Evolutionary conservation across 1,284 basidiomycete species (phyloP), one percentile per base, ranked within the genome.

Genomic region (Earliella scabrosa): DNA sequence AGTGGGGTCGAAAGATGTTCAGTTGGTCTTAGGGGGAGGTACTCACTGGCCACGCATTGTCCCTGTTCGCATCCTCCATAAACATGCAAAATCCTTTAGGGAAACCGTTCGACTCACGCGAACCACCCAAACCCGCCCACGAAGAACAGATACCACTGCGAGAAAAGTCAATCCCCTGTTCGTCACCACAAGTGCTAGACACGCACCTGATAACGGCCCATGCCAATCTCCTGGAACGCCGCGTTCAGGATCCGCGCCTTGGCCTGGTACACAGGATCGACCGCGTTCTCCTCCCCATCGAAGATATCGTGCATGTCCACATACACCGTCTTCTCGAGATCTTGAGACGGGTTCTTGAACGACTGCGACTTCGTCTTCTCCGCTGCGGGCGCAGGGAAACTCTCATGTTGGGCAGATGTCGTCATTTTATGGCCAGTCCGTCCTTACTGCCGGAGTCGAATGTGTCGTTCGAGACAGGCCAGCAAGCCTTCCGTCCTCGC

Each of bases 121-220:
- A 88, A 77, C 85, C 86, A 88, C 45, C 86, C 87, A 71, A 88
- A 86, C 6, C 83, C 83, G 16, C 82, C 77, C 16, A 85, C 82
- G 50, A 83, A 41, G 66, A 85, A 85, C 34, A 87, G 68, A 56
- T 69, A 73, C 76, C 79, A 80, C 79, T 82, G 18, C n/a, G n/a
- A n/a, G n/a, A n/a, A n/a, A n/a, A n/a, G n/a, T n/a, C n/a, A n/a
- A n/a, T n/a, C n/a, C n/a, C n/a, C n/a, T n/a, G n/a, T n/a, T n/a
- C n/a, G n/a, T n/a, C n/a, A n/a, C n/a, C n/a, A n/a, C 8, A 20
- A n/a, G 36, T 14, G 13, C 5, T 38, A 16, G 29, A 31, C 13
- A 31, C 74, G 54, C 57, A 82, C 82, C 74, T 89, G 87, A 65
- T 89, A 90, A 51, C 75, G 81, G 6, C 88, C 88, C 82, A 89